Percentiles rank a stretch among this genome's conserved stretches.
Conservation (phyloP, 108 stramenopile species). For the Craspedostauros australis region DNA sequence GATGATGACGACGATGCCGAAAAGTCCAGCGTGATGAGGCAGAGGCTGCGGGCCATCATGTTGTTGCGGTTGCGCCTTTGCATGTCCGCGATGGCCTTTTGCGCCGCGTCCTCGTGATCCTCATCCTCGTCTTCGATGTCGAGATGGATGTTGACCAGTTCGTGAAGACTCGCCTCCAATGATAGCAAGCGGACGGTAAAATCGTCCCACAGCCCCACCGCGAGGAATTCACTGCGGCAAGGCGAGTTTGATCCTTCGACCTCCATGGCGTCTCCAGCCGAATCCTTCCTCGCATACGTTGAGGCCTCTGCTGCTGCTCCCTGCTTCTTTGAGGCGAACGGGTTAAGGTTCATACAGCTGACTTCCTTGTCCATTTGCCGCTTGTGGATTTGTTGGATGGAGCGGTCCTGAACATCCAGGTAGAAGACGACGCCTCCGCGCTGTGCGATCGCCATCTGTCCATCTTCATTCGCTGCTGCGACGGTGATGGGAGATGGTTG, state of each 20-base stretch:
- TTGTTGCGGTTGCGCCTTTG: constrained; percentile 45
- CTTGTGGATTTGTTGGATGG: constrained; percentile 22
- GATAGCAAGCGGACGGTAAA: constrained; percentile 84
- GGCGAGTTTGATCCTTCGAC: too few relatives aligned
- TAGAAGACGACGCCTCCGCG: constrained; percentile 73
- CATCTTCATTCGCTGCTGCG: constrained; percentile 85
- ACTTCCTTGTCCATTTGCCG: constrained; percentile 86
- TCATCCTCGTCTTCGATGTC: constrained; percentile 32
- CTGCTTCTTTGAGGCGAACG: constrained; percentile 56
- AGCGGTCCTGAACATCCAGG: constrained; percentile 41
- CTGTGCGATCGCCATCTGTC: constrained; percentile 77
- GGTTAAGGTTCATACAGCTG: constrained; percentile 87
- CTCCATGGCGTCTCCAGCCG: too few relatives aligned
- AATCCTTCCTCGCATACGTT: too few relatives aligned
- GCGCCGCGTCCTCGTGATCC: constrained; percentile 24
- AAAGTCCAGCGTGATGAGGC: constrained; percentile 65
- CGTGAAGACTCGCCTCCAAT: constrained; percentile 31
- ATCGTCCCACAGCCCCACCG: constrained; percentile 90
- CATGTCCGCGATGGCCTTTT: not conserved
- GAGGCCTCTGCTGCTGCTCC: too few relatives aligned
- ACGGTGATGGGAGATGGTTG: too few relatives aligned
- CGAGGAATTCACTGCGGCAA: too few relatives aligned
- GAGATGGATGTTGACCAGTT: constrained; percentile 33
- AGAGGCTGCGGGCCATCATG: constrained; percentile 82
- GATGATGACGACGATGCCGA: constrained; percentile 32